These are phyloP conservation scores for Solanum hybrid DNA, from an alignment of 305 asterid genomes.

Conservation along the genomic window DNA sequence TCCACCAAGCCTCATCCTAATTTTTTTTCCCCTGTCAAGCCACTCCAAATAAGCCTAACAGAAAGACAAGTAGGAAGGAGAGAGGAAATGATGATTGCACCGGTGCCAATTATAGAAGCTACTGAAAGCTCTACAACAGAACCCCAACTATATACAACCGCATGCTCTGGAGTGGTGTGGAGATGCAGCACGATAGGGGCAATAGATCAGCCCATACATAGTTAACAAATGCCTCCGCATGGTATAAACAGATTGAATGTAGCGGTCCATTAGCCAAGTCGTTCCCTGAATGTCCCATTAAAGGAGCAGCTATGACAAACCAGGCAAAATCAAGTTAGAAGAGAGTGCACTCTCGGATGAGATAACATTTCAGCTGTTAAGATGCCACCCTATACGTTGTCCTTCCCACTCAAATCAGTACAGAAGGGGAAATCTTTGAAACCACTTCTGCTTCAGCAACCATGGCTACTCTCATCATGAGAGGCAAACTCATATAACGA, in stretches of 20 bases:
- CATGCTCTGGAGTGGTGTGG: constrained; percentile 25
- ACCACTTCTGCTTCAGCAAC: constrained; percentile 10
- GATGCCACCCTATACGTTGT: constrained; percentile 16
- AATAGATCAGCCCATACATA: constrained; percentile 6
- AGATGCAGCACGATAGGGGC: constrained; percentile 10
- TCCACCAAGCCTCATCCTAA: neutral
- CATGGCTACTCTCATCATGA: neutral
- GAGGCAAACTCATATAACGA: neutral
- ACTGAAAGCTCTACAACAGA: neutral
- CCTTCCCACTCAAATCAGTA: constrained; percentile 20
- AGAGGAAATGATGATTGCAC: neutral
- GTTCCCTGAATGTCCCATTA: constrained; percentile 21
- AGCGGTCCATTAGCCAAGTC: constrained; percentile 2
- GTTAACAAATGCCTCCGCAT: constrained; percentile 26
- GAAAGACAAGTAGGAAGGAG: neutral
- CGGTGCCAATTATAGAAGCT: constrained; percentile 15
- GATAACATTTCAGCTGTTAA: constrained; percentile 21
- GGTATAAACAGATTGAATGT: neutral
- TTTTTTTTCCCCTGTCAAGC: neutral
- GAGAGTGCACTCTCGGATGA: constrained; percentile 2
- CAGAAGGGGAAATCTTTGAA: constrained; percentile 5
- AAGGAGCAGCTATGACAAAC: constrained; percentile 29
- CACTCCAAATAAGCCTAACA: neutral
- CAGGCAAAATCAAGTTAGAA: constrained; percentile 33
- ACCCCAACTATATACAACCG: constrained; percentile 36